Conservation (phyloP, 805 yeast species). For the Millerozyma acaciae region DNA sequence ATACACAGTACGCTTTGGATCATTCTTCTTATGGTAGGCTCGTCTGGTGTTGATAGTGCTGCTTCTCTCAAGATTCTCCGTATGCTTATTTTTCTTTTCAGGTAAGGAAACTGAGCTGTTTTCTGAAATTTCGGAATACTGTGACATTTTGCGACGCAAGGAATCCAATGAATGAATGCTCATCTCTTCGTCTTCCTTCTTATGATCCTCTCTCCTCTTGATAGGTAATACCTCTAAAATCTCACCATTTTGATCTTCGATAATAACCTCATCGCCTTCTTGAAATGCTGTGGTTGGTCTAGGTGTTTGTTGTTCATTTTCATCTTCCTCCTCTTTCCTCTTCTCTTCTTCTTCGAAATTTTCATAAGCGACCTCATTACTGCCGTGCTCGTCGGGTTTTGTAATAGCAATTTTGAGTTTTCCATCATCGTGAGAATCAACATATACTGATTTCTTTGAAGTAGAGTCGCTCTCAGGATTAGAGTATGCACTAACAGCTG, state of each 20-base stretch:
- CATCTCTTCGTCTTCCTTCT: constrained; percentile 11
- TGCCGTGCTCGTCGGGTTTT: too few species aligned
- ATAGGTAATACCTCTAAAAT: constrained; percentile 53
- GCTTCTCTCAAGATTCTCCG: constrained; percentile 8
- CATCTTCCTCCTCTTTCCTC: constrained; percentile 1
- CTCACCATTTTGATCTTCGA: constrained; percentile 86
- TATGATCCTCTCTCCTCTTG: constrained; percentile 11
- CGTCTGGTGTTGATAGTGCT: constrained; percentile 15
- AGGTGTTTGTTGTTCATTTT: constrained; percentile 8
- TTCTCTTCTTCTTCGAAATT: constrained; percentile 1
- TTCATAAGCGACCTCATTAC: constrained; percentile 2
- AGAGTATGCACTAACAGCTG: constrained; percentile 2
- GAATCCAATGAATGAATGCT: constrained; percentile 42
- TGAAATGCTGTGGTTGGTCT: constrained; percentile 41
- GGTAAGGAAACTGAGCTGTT: constrained; percentile 6
- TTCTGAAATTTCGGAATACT: constrained; percentile 27
- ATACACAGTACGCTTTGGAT: constrained; percentile 39
- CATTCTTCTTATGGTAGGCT: constrained; percentile 28
- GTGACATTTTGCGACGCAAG: constrained; percentile 32
- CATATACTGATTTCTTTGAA: constrained; percentile 1
- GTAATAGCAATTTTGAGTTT: too few species aligned
- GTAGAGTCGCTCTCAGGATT: constrained; percentile 8
- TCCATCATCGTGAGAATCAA: constrained; percentile 1
- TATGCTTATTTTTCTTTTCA: constrained; percentile 5
- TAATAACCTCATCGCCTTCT: constrained; percentile 66